A percentile compares a stretch with the other conserved stretches of the same genome.
phyloP scores from a whole-genome alignment of 2,329 filamentous ascomycete species.

The Neodidymelliopsis sp. region DNA sequence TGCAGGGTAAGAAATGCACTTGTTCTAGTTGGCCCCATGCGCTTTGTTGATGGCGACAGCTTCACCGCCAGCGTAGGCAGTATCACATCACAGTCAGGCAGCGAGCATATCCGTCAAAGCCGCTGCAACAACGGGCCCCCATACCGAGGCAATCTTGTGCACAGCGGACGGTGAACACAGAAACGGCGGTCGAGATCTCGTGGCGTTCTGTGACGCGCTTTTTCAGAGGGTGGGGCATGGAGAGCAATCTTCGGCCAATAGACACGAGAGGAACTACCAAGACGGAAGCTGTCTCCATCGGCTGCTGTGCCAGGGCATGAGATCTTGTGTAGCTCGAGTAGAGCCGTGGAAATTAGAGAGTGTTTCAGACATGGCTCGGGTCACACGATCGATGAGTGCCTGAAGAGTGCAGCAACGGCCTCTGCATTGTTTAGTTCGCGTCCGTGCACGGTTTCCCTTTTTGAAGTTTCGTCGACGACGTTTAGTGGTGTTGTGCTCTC shows the following conservation, averaged over 20 bases:
- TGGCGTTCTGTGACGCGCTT: slow-evolving; percentile 30
- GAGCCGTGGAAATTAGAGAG: slow-evolving; percentile 16
- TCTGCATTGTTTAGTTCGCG: slow-evolving; percentile 1
- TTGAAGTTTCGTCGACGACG: slow-evolving; percentile 25
- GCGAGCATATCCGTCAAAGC: slow-evolving; percentile 28
- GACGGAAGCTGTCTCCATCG: slow-evolving; percentile 16
- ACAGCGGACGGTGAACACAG: slow-evolving; percentile 17
- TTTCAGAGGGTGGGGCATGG: slow-evolving; percentile 18
- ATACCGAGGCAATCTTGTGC: slow-evolving; percentile 22
- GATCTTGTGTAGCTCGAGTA: slow-evolving; percentile 24
- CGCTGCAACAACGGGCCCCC: slow-evolving; percentile 23
- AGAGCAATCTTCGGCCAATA: slow-evolving; percentile 24
- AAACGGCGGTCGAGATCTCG: slow-evolving; percentile 33
- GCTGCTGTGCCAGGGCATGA: slow-evolving; percentile 21
- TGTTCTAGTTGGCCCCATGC: slow-evolving; percentile 19
- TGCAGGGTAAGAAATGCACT: slow-evolving; percentile 34
- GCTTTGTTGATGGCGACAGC: neutral
- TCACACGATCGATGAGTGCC: slow-evolving; percentile 10
- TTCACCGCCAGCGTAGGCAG: slow-evolving; percentile 22
- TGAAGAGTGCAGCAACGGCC: slow-evolving; percentile 6
- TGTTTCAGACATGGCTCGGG: slow-evolving; percentile 28
- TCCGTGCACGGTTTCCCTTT: slow-evolving; percentile 19
- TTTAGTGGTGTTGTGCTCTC: slow-evolving; percentile 21
- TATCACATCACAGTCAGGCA: slow-evolving; percentile 22
- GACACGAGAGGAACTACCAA: slow-evolving; percentile 3